Base-by-base conservation (phyloP, 2,329 filamentous ascomycete genomes). In the Colletotrichum incanum region DNA sequence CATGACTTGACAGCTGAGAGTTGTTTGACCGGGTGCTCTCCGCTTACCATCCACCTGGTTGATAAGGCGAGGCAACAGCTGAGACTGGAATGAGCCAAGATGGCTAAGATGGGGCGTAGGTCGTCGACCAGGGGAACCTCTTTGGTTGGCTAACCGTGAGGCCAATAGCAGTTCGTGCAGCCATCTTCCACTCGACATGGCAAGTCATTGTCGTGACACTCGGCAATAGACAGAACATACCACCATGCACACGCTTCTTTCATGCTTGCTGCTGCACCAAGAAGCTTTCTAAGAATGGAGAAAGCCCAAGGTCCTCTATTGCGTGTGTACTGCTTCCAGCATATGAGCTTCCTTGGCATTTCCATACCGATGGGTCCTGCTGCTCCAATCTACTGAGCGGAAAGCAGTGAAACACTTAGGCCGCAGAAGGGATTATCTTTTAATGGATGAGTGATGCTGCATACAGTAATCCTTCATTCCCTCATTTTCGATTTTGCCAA, bases 1-100 rank as follows among this genome's bases (percentile, higher is more conserved):
- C 23, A 61, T 7, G 45, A 28, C 65, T 64, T 39, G 26, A 23
- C 31, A 68, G 58, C 58, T 64, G 37, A 67, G 39, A 37, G 9
- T 8, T 23, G 37, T 49, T 23, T 71, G 54, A 16, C 55, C 63
- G 67, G 67, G 49, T 45, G n/a, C 31, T 23, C 55, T 55, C 63
- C 55, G 67, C 26, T 28, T 39, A 55, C 54, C 26, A 26, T 31
- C 28, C 11, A 26, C n/a, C 49, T 47, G 49, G 26, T 41, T 65
- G 41, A 52, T 43, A 49, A 58, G 39, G 18, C 52, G 16, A 60
- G 26, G 60, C 66, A 58, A n/a, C 37, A 59, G 37, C 43, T 66
- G 54, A 39, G 62, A 34, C 62, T 65, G 23, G 26, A 50, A 23
- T 52, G 45, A 34, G 64, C 54, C 45, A 60, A 66, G 45, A 58